Evolutionary conservation across 2,329 filamentous ascomycete species (phyloP).

Genomic region (Calonectria ilicicola): DNA sequence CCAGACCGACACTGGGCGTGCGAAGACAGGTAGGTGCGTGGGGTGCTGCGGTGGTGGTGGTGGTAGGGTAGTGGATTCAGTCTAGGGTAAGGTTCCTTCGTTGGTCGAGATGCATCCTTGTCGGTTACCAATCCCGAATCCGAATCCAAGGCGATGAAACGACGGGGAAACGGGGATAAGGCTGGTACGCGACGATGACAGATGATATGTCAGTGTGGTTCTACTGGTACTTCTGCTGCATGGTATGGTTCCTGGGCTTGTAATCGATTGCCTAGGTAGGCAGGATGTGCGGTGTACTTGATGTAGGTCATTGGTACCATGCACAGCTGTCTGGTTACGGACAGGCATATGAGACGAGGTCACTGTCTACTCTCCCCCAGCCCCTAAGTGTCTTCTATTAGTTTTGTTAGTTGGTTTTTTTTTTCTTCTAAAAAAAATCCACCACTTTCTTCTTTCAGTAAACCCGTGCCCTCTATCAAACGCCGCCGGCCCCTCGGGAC

Average conservation of each 20-base stretch:
- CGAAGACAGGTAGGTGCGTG: not conserved
- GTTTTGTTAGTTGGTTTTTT: no score
- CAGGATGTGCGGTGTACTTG: not conserved
- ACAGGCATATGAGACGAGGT: not conserved
- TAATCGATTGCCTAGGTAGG: not conserved
- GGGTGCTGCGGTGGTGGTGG: constrained; percentile 1
- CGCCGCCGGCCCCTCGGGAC: not conserved
- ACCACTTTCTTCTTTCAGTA: not conserved
- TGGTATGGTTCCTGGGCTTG: not conserved
- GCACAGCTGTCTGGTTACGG: not conserved
- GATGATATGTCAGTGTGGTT: not conserved
- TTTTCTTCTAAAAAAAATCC: not conserved
- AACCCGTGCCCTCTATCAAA: not conserved
- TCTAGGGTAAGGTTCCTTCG: constrained; percentile 24
- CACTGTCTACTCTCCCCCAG: not conserved
- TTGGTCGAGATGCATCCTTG: constrained; percentile 4
- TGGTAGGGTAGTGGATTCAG: constrained; percentile 3
- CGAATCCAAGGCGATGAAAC: constrained; percentile 23
- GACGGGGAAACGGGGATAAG: constrained; percentile 20
- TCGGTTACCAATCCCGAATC: constrained; percentile 6
- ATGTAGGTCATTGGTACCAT: not conserved
- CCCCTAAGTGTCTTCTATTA: not conserved
- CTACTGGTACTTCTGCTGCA: not conserved
- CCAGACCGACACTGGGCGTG: constrained; percentile 12
- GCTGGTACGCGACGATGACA: constrained; percentile 17